Evolutionary conservation across 1,284 basidiomycete genomes (phyloP).

Genomic region (Ustilago nuda): DNA sequence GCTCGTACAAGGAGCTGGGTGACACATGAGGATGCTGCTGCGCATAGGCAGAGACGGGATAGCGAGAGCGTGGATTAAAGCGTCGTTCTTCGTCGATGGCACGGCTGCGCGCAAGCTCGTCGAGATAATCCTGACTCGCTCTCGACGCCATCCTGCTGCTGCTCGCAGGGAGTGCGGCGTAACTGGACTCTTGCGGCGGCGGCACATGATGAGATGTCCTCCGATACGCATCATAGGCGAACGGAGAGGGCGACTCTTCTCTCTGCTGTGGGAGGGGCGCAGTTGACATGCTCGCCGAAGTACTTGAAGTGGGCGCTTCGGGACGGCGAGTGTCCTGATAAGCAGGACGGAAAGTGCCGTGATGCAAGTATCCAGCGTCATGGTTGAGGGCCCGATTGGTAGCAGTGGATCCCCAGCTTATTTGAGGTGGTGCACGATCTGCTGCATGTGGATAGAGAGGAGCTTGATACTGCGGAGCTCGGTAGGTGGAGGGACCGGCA

Average conservation of each 20-base stretch:
- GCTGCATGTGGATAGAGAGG: conserved; percentile 1
- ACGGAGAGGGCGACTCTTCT: conserved; percentile 39
- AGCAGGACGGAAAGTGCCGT: neutral
- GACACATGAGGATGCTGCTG: conserved; percentile 1
- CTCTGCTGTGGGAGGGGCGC: neutral
- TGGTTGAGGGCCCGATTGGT: conserved; percentile 3
- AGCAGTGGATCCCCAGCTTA: conserved; percentile 14
- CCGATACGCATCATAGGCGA: conserved; percentile 38
- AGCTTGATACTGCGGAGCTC: neutral
- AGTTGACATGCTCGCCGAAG: neutral
- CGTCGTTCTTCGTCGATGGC: conserved; percentile 12
- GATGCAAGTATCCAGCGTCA: conserved; percentile 3
- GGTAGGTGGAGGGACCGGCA: neutral
- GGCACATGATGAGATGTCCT: conserved; percentile 16
- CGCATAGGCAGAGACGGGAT: neutral
- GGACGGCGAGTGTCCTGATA: conserved; percentile 3
- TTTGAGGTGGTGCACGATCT: conserved; percentile 10
- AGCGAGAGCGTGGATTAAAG: neutral
- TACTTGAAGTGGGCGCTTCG: neutral
- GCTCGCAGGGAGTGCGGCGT: neutral
- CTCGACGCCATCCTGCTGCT: neutral
- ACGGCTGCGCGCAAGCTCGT: conserved; percentile 15
- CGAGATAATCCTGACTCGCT: conserved; percentile 21
- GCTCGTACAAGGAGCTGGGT: conserved; percentile 8
- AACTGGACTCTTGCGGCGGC: neutral